Base-by-base conservation (phyloP, 2,329 filamentous ascomycete genomes). In the Diaporthe eres region DNA sequence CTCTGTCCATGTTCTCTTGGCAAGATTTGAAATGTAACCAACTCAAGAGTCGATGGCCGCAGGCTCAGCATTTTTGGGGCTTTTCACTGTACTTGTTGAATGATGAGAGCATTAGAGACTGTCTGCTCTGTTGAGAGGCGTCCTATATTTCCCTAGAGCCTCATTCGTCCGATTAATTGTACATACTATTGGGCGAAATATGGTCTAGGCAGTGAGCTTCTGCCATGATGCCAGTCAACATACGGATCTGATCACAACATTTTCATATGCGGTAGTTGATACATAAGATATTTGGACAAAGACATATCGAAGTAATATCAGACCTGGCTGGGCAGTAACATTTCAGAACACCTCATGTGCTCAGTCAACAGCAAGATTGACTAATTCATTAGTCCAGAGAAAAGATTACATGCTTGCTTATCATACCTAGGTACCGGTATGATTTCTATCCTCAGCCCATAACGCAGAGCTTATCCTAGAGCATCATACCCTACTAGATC, bases 131-230 rank as follows among this genome's bases (percentile, higher is more conserved):
- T 19, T 19, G 5, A 8, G 17, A 44, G 17, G 42, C 17, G 42
- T 44, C 15, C 42, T 44, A 2, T 8, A 44, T 44, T 8, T 44
- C 17, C 17, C 10, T 4, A 15, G 17, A 17, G 15, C 5, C 4
- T 44, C 9, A 25, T 51, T 49, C 22, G 22, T 25, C n/a, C 6
- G 8, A 51, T n/a, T 12, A 25, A 4, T 5, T 2, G 12, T 13
- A 9, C 1, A 9, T n/a, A 8, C 5, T 51, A 1, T 6, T 5
- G 22, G 49, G 0, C 22, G 10, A 7, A 22, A n/a, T n/a, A 0
- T 44, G 25, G 47, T 51, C 7, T 1, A 9, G 22, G 8, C 47
- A 10, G 10, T 12, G 22, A 3, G 22, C 9, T n/a, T 3, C 12
- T 49, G 22, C 22, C 44, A n/a, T 15, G 6, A 49, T n/a, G 13